Base-by-base conservation (phyloP, 768 basidiomycete genomes). In the Boletus subparvulus region DNA sequence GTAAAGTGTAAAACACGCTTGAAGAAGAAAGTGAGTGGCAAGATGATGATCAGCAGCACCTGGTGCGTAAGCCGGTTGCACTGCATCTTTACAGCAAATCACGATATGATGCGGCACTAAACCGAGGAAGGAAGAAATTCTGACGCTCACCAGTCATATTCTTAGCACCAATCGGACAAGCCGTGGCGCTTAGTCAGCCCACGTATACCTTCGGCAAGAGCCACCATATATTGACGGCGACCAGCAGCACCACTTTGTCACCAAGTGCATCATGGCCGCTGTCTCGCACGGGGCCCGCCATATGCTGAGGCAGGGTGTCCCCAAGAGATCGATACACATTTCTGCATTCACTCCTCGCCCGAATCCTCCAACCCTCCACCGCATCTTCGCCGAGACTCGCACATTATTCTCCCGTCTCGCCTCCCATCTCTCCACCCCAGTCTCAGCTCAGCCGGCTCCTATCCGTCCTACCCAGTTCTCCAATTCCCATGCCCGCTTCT, bases 341-440 rank as follows among this genome's bases (percentile, higher is more conserved):
- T 74, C 75, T 9, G 71, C 79, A 21, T 74, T 66, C 58, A 52
- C 73, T n/a, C 73, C 57, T 39, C 58, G 49, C 13, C 56, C 43
- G 11, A 47, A 3, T 24, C 47, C 76, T 41, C 62, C 61, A 17
- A 67, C 73, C 30, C 61, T 76, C 1, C 78, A 83, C 61, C 77
- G 74, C 52, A 61, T 87, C 44, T 71, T 87, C 54, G 74, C 75
- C 17, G 76, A 81, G 41, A 80, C 87, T 16, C 81, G 78, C 54
- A 78, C 77, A n/a, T 55, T 87, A 36, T 62, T 89, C 46, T 73
- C 81, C 45, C 78, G 75, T 36, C 77, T 90, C 56, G 77, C 86
- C 54, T 73, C 79, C 12, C 78, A 82, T 51, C 77, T 88, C 35
- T 80, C 82, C 37, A 68, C 59, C 75, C 43, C 73, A 26, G 33